These are phyloP conservation scores for Aspergillus cejpii DNA, from an alignment of 2,329 filamentous ascomycete genomes.

Conservation along the genomic window DNA sequence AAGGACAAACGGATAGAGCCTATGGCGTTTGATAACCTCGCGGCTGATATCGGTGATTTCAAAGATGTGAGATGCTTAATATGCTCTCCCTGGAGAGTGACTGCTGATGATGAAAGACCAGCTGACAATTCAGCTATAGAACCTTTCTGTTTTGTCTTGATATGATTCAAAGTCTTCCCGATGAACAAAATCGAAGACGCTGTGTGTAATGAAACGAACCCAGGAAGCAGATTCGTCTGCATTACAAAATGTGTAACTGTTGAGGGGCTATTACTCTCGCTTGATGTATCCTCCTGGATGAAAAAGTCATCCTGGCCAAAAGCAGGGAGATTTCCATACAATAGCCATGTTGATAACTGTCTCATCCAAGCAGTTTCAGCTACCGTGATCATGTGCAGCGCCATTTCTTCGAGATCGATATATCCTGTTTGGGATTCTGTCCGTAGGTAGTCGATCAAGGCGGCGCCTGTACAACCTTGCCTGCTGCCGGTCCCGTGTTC, in stretches of 20 bases:
- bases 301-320: conserved; percentile 84
- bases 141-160: conserved; percentile 50
- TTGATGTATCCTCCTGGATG: conserved; percentile 48
- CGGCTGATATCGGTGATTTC: conserved; percentile 64
- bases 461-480: conserved; percentile 57
- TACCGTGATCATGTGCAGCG: conserved; percentile 62
- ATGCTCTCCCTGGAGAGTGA: conserved; percentile 43
- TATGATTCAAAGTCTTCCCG: conserved; percentile 79
- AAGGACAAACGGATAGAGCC: conserved; percentile 71
- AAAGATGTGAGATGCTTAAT: conserved; percentile 59
- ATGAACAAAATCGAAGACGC: conserved; percentile 84
- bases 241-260: conserved; percentile 52
- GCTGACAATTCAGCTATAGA: conserved; percentile 27
- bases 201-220: conserved; percentile 67
- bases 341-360: conserved; percentile 80
- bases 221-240: conserved; percentile 59
- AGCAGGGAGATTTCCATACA: conserved; percentile 76
- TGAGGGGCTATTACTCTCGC: conserved; percentile 40
- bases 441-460: conserved; percentile 69
- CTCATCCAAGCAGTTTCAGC: conserved; percentile 89
- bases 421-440: conserved; percentile 80
- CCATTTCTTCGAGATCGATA: conserved; percentile 71
- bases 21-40: conserved; percentile 64
- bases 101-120: conserved; percentile 51
- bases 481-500: conserved; percentile 26